Evolutionary conservation across 2,329 filamentous ascomycete species (phyloP), one percentile per base, ranked within the genome.

Genomic region (Cytospora chrysosperma): DNA sequence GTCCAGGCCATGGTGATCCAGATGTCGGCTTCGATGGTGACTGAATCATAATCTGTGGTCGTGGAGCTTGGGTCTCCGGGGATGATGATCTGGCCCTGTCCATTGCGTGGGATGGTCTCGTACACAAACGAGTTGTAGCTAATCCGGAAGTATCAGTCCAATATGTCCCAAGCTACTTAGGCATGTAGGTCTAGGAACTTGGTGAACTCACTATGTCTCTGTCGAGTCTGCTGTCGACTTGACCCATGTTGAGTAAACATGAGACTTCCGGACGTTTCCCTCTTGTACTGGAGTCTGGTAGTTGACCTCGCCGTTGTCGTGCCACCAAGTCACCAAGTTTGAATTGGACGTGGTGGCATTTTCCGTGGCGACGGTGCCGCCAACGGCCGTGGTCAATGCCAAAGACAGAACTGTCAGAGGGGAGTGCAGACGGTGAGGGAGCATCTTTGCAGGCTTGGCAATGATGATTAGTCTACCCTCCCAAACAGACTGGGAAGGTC

Each of bases 1-100:
- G 74, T 71, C 74, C 74, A 76, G 7, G 71, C 72, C 74, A 76
- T 75, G 52, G 68, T 71, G n/a, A 72, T 68, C 50, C 71, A 70
- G 50, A 72, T 68, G 32, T 69, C 70, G 15, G 65, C 63, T 60
- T 76, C 74, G 54, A 76, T 72, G 5, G 68, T 70, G 59, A 76
- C 68, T 19, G 68, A 66, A 59, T 76, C 74, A 49, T 72, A 67
- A 1, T 64, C 67, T 4, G 62, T 68, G 32, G 59, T 67, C 12
- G 52, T 47, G 21, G 61, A 68, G 19, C 56, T 67, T 4, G 71
- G 69, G 24, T 70, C 67, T 3, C 65, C 64, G 4, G 70, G 70
- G 21, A 59, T 53, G 52, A 64, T 67, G 43, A 75, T 73, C 19
- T 72, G 69, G 13, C 70, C 72, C 53, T 73, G 73, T n/a, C 75